phyloP scores from a whole-genome alignment of 305 asterid species.

The Solanum hybrid region DNA sequence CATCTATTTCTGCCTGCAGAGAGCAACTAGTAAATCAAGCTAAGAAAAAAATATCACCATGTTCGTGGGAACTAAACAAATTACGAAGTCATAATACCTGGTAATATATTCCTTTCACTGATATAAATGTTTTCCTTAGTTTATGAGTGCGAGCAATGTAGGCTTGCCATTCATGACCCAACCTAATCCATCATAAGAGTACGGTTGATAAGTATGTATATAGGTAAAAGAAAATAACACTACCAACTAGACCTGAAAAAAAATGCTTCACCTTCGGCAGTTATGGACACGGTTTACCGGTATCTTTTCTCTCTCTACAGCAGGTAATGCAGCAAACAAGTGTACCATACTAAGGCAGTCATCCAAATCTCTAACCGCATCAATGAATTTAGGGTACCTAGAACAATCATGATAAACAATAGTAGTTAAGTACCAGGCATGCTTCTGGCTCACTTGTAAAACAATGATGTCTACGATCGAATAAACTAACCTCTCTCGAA shows the following conservation, averaged over 20 bases:
- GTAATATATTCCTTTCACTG: slow-evolving; percentile 93
- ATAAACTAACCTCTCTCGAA: slow-evolving; percentile 62
- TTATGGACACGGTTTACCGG: slow-evolving; percentile 69
- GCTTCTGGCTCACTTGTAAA: not conserved
- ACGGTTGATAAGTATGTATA: slow-evolving; percentile 2
- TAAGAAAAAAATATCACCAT: slow-evolving; percentile 5
- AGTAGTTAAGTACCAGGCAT: slow-evolving; percentile 1
- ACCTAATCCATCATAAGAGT: slow-evolving; percentile 30
- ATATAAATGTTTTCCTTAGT: slow-evolving; percentile 80
- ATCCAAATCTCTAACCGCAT: slow-evolving; percentile 88
- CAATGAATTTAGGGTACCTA: slow-evolving; percentile 88
- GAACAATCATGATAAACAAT: not conserved
- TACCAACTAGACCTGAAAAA: not conserved
- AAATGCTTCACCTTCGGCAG: slow-evolving; percentile 63
- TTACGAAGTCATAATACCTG: slow-evolving; percentile 41
- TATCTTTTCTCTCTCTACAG: slow-evolving; percentile 79
- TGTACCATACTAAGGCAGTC: slow-evolving; percentile 96
- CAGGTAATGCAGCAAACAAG: slow-evolving; percentile 95
- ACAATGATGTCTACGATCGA: not conserved
- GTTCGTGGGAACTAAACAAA: slow-evolving; percentile 5
- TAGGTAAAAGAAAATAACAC: not conserved
- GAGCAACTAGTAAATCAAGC: not conserved
- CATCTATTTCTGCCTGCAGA: slow-evolving; percentile 80
- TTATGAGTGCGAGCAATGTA: slow-evolving; percentile 78
- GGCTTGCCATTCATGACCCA: slow-evolving; percentile 99